These are phyloP conservation scores for Elaeagnus macrophylla DNA, from an alignment of 306 rosid genomes.

Conservation along the genomic window DNA sequence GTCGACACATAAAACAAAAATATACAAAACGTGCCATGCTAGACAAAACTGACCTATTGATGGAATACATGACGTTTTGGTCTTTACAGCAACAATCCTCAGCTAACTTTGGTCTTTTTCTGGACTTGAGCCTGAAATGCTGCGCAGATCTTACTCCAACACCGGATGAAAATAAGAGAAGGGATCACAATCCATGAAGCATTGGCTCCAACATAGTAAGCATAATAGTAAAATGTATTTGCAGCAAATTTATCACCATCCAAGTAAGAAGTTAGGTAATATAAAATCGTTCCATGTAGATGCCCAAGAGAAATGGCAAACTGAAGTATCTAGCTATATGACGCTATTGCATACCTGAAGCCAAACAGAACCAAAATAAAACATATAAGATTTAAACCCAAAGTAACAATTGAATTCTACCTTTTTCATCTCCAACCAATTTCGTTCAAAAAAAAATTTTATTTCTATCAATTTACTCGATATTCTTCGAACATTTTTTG, in stretches of 20 bases:
- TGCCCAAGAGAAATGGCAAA: conserved; percentile 79
- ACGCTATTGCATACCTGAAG: conserved; percentile 68
- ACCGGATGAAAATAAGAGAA: conserved; percentile 44
- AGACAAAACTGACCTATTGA: no score
- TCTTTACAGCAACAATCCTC: no score
- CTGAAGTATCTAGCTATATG: conserved; percentile 76
- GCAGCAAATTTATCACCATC: conserved; percentile 74
- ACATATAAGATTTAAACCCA: neutral
- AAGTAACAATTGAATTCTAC: neutral
- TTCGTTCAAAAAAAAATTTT: no score
- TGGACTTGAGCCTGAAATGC: conserved; percentile 45
- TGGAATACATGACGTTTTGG: no score
- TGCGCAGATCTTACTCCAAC: conserved; percentile 69
- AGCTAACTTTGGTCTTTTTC: conserved; percentile 59
- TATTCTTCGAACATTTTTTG: no score
- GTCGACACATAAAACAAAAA: no score
- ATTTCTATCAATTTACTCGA: no score
- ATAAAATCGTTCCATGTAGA: conserved; percentile 62
- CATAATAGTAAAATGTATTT: conserved; percentile 50
- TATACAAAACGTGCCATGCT: no score
- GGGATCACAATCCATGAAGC: conserved; percentile 69
- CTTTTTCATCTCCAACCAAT: neutral
- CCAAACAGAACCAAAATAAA: conserved; percentile 8
- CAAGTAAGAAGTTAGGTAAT: conserved; percentile 57
- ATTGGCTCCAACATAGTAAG: conserved; percentile 69